phyloP scores from a whole-genome alignment of 177 flowering plant genomes.

The Telopea speciosissima region DNA sequence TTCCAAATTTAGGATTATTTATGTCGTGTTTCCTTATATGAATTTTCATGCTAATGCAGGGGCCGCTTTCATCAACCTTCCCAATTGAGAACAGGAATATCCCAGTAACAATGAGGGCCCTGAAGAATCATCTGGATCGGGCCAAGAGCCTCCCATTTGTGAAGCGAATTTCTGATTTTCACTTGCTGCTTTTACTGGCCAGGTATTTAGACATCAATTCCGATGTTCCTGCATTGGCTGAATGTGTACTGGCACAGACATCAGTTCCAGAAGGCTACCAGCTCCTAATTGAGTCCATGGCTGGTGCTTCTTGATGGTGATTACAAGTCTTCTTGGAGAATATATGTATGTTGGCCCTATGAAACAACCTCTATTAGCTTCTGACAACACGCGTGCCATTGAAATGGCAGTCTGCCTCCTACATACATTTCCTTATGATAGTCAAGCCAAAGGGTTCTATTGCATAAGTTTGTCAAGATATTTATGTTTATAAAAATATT shows the following conservation, averaged over 20 bases:
- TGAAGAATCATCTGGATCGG: conserved; percentile 74
- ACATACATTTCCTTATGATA: neutral
- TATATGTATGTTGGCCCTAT: neutral
- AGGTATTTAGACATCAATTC: conserved; percentile 56
- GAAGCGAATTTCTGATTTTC: conserved; percentile 87
- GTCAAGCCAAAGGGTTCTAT: neutral
- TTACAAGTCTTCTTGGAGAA: neutral
- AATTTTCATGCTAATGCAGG: conserved; percentile 43
- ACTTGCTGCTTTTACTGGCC: conserved; percentile 63
- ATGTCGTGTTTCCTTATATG: neutral
- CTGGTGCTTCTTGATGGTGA: conserved; percentile 38
- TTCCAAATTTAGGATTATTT: neutral
- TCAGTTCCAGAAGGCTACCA: conserved; percentile 78
- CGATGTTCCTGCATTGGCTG: conserved; percentile 76
- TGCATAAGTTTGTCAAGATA: neutral
- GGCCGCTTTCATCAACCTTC: conserved; percentile 73
- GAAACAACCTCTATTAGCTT: neutral
- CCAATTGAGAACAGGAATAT: conserved; percentile 70
- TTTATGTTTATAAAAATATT: neutral
- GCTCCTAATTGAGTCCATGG: conserved; percentile 75
- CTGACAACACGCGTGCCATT: neutral
- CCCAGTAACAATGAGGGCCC: conserved; percentile 52
- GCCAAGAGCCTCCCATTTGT: conserved; percentile 62
- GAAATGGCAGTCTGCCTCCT: neutral
- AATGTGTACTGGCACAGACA: conserved; percentile 52